These are phyloP conservation scores for Stemphylium beticola DNA, from an alignment of 2,329 filamentous ascomycete genomes.

Conservation along the genomic window DNA sequence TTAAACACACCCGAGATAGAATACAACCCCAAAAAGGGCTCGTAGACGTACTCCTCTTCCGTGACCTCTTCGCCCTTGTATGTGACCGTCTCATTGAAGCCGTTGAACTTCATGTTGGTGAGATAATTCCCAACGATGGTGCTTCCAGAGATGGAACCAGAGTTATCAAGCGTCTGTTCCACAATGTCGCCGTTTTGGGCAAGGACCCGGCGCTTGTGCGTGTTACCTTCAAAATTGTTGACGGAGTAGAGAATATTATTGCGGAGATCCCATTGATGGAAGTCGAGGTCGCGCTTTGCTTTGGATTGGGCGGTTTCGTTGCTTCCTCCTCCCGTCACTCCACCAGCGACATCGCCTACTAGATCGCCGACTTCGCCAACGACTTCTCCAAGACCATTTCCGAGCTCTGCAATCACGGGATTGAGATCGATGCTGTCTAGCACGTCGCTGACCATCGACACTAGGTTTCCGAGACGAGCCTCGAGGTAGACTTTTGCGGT, in stretches of 20 bases:
- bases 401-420: slow-evolving; percentile 63
- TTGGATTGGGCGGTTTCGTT: slow-evolving; percentile 21
- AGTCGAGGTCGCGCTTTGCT: slow-evolving; percentile 39
- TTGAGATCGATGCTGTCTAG: slow-evolving; percentile 66
- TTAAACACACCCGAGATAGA: slow-evolving; percentile 57
- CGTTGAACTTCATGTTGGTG: slow-evolving; percentile 62
- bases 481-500: slow-evolving; percentile 65
- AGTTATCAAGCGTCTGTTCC: slow-evolving; percentile 62
- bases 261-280: slow-evolving; percentile 55
- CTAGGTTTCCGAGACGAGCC: slow-evolving; percentile 65
- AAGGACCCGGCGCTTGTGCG: slow-evolving; percentile 62
- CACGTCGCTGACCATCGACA: slow-evolving; percentile 65
- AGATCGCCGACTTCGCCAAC: slow-evolving; percentile 50
- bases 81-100: slow-evolving; percentile 52
- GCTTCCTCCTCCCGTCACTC: slow-evolving; percentile 9
- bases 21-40: slow-evolving; percentile 58
- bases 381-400: slow-evolving; percentile 57
- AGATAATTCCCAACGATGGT: slow-evolving; percentile 58
- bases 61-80: slow-evolving; percentile 55
- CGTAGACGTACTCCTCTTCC: slow-evolving; percentile 62
- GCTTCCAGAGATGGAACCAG: slow-evolving; percentile 55
- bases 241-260: slow-evolving; percentile 67
- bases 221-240: slow-evolving; percentile 64
- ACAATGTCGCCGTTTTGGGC: slow-evolving; percentile 62
- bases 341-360: slow-evolving; percentile 33